Conservation (phyloP, 805 yeast species). For the Saturnispora ahearnii region DNA sequence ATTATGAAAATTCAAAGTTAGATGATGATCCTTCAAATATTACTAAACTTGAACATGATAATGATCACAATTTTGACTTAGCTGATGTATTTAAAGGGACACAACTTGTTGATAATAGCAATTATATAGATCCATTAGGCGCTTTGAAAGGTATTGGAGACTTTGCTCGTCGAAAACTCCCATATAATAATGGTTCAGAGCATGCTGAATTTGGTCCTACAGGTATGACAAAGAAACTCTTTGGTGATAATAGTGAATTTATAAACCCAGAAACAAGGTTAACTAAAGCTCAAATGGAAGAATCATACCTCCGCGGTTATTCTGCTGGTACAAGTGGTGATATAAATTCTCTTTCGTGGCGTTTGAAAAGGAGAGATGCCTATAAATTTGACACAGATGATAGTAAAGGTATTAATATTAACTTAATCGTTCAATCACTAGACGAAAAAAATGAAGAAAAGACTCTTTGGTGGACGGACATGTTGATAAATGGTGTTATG, state of each 20-base stretch:
- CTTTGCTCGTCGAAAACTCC: background rate
- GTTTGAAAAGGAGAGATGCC: constrained; percentile 1
- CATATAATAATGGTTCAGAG: background rate
- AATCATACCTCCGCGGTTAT: background rate
- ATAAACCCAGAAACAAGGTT: constrained; percentile 1
- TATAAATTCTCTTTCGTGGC: background rate
- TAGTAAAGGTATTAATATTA: background rate
- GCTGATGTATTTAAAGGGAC: background rate
- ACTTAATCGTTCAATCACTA: constrained; percentile 5
- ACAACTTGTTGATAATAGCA: background rate
- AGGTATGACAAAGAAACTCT: background rate
- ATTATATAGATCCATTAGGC: background rate
- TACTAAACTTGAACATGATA: background rate
- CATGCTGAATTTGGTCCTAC: constrained; percentile 3
- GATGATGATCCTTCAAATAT: background rate
- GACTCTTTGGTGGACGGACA: constrained; percentile 8
- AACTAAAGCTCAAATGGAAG: background rate
- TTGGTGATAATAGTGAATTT: constrained; percentile 5
- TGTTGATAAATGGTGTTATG: constrained; percentile 46
- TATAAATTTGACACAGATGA: background rate
- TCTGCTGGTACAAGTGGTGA: background rate
- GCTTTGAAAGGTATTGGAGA: background rate
- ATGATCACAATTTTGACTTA: background rate
- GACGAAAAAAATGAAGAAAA: constrained; percentile 20
- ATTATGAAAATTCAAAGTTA: background rate